phyloP scores from a whole-genome alignment of 257 asterid species.

The Thymus mandschuricus region DNA sequence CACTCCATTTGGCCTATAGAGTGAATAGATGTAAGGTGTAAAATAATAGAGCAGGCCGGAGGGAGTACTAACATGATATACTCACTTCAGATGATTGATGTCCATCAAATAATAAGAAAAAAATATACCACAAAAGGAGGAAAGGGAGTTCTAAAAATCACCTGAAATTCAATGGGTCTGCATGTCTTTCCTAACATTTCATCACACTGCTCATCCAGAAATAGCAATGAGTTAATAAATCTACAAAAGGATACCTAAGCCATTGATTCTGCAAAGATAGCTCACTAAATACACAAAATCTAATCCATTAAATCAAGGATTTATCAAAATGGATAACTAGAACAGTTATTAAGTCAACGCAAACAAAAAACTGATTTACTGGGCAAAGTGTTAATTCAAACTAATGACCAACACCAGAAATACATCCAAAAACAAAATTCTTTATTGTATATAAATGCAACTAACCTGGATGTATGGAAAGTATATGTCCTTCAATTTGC shows the following conservation, averaged over 20 bases:
- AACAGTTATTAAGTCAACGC: neutral
- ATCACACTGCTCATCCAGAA: conserved; percentile 57
- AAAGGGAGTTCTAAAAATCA: conserved; percentile 13
- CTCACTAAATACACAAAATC: neutral
- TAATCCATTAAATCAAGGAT: conserved; percentile 8
- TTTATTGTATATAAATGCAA: neutral
- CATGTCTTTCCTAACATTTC: conserved; percentile 67
- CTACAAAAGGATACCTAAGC: neutral
- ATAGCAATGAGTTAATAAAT: conserved; percentile 23
- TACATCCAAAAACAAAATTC: conserved; percentile 2
- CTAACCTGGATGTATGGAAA: conserved; percentile 85
- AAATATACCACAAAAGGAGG: neutral
- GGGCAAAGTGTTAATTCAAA: neutral
- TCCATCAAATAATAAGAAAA: neutral
- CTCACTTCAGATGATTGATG: neutral
- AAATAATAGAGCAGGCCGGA: too few species aligned
- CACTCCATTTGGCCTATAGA: too few species aligned
- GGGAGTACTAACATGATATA: too few species aligned
- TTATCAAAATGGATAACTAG: neutral
- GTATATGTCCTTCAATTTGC: conserved; percentile 71
- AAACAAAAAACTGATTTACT: neutral
- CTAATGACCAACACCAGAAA: conserved; percentile 11
- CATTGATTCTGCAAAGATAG: conserved; percentile 9
- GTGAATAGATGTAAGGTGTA: too few species aligned
- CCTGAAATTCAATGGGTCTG: conserved; percentile 68